Percentiles rank a stretch among this genome's conserved stretches.
Evolutionary conservation across 176 grass and related monocot species (phyloP).

Genomic region (Triticum urartu): DNA sequence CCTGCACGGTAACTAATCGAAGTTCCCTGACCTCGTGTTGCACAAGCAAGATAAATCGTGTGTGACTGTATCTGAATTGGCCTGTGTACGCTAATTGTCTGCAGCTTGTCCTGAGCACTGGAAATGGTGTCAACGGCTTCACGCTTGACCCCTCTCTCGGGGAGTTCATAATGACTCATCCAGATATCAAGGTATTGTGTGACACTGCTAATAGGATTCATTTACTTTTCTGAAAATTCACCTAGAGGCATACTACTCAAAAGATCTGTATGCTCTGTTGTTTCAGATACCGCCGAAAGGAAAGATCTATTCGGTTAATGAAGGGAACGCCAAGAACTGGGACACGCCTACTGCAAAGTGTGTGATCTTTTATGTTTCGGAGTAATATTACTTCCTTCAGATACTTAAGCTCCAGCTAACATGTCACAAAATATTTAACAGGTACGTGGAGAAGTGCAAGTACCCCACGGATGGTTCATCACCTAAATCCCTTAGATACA

Average conservation of each 20-base stretch:
- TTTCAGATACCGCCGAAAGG: constrained; percentile 84
- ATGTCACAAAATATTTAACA: constrained; percentile 24
- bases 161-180: constrained; percentile 97
- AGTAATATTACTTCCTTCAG: not conserved
- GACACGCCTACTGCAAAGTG: constrained; percentile 83
- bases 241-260: not conserved
- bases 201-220: too few relatives aligned
- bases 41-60: not conserved
- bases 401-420: not conserved
- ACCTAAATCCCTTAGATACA: constrained; percentile 93
- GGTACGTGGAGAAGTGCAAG: constrained; percentile 96
- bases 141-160: constrained; percentile 97
- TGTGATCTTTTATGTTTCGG: not conserved
- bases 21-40: not conserved
- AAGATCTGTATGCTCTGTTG: not conserved
- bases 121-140: constrained; percentile 88
- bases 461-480: constrained; percentile 71
- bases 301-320: constrained; percentile 95
- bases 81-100: not conserved
- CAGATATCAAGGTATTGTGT: constrained; percentile 57
- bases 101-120: constrained; percentile 91
- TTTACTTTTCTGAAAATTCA: not conserved
- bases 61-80: not conserved
- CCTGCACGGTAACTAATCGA: constrained; percentile 82
- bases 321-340: constrained; percentile 96